Conservation (phyloP, 371 early-diverging fungal species). For the Mycotypha africana region DNA sequence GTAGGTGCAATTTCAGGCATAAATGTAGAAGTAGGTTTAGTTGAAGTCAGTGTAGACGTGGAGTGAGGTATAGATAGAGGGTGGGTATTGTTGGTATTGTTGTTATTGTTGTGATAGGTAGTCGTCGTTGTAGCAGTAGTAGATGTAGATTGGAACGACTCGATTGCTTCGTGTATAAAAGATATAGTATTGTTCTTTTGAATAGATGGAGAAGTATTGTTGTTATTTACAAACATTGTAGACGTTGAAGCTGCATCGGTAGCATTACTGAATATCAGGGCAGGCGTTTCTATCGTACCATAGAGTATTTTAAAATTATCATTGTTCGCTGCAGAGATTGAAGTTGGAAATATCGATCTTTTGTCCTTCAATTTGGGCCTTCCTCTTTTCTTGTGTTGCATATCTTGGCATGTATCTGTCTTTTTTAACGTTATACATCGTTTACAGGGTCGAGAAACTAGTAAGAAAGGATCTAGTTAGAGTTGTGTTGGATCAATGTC, state of each 20-base stretch:
- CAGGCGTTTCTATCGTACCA: conserved; percentile 17
- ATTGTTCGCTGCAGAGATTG: conserved; percentile 10
- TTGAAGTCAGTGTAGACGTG: neutral
- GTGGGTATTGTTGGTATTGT: neutral
- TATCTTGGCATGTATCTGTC: conserved; percentile 71
- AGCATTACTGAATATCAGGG: conserved; percentile 6
- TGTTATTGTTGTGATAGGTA: too few species aligned
- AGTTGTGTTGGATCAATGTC: neutral
- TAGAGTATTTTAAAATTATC: conserved; percentile 17
- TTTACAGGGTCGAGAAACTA: conserved; percentile 71
- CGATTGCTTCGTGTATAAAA: conserved; percentile 16
- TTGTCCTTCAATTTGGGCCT: too few species aligned
- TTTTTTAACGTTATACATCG: conserved; percentile 71
- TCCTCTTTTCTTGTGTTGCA: conserved; percentile 78
- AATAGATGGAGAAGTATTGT: neutral
- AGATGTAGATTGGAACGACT: conserved; percentile 7
- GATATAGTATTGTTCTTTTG: conserved; percentile 7
- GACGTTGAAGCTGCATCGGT: neutral
- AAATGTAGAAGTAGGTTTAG: too few species aligned
- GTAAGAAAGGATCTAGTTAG: neutral
- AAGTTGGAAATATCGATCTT: too few species aligned
- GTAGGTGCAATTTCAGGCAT: too few species aligned
- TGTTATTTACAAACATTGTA: conserved; percentile 1
- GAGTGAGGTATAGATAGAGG: neutral
- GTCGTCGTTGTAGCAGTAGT: too few species aligned